Evolutionary conservation across 768 basidiomycete species (phyloP), one percentile per base, ranked within the genome.

Genomic region (Lentinula guzmanii): DNA sequence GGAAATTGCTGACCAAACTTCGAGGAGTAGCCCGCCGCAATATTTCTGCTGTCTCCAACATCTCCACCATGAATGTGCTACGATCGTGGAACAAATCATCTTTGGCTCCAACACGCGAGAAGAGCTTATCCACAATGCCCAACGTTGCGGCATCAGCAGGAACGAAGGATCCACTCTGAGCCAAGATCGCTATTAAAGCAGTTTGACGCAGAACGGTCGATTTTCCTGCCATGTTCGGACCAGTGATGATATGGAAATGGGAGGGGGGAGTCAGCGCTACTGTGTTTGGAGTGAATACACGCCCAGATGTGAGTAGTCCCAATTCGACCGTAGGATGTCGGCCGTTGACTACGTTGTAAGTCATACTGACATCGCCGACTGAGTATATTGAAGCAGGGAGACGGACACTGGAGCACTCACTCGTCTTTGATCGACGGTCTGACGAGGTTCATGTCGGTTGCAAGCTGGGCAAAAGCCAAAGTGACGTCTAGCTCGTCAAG

Each of bases 31-130:
- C 95, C 21, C 86, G 84, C 24, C 82, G 79, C 18, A 99, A 80
- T 62, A 99, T 98, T 51, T 94, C 89, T 1, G 93, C 89, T 1
- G 95, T 93, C 75, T 98, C 96, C 35, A 92, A 78, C 92, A 95
- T 95, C 74, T 95, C 93, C n/a, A 95, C 90, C 93, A 98, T 97
- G 72, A 98, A 99, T 0, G 96, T 98, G 67, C 93, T 95, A 62
- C 93, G 77, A 70, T 97, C 95, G 58, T 91, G 83, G 72, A 93
- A 97, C 33, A 99, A 74, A 68, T 99, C 95, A 67, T 99, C 96
- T 70, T 91, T 89, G 2, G 97, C 96, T 0, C 96, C 97, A 11
- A 99, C 84, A 52, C 96, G 83, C n/a, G 93, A 93, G 72, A 97
- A 98, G 6, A 99, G 75, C 65, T 84, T 88, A 74, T 99, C 96